A percentile compares a stretch with the other conserved stretches of the same genome.
Evolutionary conservation across 768 basidiomycete species (phyloP).

Genomic region (Austroboletus festivus): DNA sequence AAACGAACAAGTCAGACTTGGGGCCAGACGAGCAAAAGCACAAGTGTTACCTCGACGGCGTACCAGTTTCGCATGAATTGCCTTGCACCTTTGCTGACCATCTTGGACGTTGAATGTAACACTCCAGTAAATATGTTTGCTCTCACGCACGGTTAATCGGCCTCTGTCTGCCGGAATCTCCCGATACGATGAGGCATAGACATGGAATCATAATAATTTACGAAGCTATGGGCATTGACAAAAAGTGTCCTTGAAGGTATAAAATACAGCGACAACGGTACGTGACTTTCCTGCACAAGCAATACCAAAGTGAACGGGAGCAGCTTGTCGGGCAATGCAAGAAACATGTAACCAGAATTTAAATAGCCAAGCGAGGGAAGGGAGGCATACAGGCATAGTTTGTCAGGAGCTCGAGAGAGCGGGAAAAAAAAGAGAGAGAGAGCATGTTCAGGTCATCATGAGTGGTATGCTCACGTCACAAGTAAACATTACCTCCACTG

Average conservation of each 20-base stretch:
- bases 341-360: conserved; percentile 16
- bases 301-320: too few species aligned
- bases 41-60: conserved; percentile 41
- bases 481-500: conserved; percentile 18
- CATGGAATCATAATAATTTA: conserved; percentile 15
- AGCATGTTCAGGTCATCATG: conserved; percentile 7
- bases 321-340: conserved; percentile 4
- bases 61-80: conserved; percentile 41
- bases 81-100: conserved; percentile 24
- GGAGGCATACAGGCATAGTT: conserved; percentile 23
- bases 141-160: conserved; percentile 24
- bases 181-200: conserved; percentile 21
- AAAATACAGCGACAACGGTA: conserved; percentile 31
- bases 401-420: background rate
- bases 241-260: conserved; percentile 25
- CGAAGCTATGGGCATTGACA: conserved; percentile 25
- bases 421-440: too few species aligned
- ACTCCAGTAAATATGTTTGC: too few species aligned
- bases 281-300: conserved; percentile 7
- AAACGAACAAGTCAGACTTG: background rate
- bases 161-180: conserved; percentile 12
- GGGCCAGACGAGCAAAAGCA: background rate
- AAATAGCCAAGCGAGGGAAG: conserved; percentile 2
- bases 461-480: conserved; percentile 26
- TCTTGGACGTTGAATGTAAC: conserved; percentile 20